Conservation (phyloP, 2,329 filamentous ascomycete species). For the Dactylonectria macrodidyma region DNA sequence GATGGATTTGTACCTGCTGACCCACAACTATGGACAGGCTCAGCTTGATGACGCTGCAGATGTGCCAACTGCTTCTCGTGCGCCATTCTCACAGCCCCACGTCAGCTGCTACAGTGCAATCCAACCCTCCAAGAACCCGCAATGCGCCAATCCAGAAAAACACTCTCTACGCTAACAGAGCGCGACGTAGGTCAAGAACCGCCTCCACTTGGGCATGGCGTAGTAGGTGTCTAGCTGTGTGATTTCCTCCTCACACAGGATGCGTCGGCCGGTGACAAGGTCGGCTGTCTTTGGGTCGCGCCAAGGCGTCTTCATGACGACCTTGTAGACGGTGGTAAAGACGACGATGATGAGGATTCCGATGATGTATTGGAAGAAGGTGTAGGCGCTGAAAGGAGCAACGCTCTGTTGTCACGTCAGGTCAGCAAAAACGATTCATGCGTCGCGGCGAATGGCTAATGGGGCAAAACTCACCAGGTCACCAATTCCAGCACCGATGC, state of each 20-base stretch:
- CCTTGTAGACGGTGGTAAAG: slow-evolving; percentile 39
- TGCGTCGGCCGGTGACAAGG: slow-evolving; percentile 33
- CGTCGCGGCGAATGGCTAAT: neutral
- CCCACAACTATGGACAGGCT: neutral
- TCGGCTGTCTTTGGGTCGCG: slow-evolving; percentile 38
- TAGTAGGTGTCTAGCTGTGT: slow-evolving; percentile 40
- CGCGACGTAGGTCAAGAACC: slow-evolving; percentile 40
- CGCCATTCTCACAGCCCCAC: neutral
- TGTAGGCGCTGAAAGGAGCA: slow-evolving; percentile 33
- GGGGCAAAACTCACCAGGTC: slow-evolving; percentile 20
- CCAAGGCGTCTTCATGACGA: slow-evolving; percentile 38
- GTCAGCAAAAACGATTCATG: slow-evolving; percentile 6
- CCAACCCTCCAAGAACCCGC: neutral
- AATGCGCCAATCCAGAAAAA: neutral
- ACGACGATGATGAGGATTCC: slow-evolving; percentile 38
- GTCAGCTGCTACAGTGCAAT: neutral
- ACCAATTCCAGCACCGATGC: slow-evolving; percentile 24
- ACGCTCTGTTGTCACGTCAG: neutral
- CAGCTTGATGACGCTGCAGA: neutral
- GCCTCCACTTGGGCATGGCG: slow-evolving; percentile 34
- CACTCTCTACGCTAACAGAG: slow-evolving; percentile 30
- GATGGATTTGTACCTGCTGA: neutral
- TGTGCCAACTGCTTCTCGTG: neutral
- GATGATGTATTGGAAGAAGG: slow-evolving; percentile 39
- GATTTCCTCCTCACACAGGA: slow-evolving; percentile 34